Conservation (phyloP, 495 filamentous ascomycete species). For the Aspergillus ostianus region DNA sequence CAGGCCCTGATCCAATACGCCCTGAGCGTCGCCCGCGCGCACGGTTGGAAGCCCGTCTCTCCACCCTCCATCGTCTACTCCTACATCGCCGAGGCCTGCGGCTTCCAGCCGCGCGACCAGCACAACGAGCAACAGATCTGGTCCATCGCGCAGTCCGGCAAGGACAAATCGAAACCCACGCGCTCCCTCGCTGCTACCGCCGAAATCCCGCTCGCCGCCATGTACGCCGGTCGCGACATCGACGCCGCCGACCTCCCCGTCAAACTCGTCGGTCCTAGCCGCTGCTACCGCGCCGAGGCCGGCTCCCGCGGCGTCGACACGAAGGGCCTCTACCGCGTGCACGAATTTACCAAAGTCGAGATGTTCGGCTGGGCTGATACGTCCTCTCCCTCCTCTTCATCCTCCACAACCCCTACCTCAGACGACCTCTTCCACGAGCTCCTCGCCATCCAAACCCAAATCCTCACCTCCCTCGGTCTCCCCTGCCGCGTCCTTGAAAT, state of each 20-base stretch:
- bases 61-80: slow-evolving; percentile 91
- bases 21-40: slow-evolving; percentile 60
- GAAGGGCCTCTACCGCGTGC: slow-evolving; percentile 96
- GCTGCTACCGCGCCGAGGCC: slow-evolving; percentile 93
- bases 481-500: slow-evolving; percentile 89
- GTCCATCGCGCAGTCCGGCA: slow-evolving; percentile 65
- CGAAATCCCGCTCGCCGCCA: slow-evolving; percentile 90
- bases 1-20: slow-evolving; percentile 91
- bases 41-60: slow-evolving; percentile 72
- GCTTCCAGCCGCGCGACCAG: slow-evolving; percentile 89
- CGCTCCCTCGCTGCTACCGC: slow-evolving; percentile 81
- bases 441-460: slow-evolving; percentile 78
- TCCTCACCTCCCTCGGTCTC: slow-evolving; percentile 72
- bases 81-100: slow-evolving; percentile 85
- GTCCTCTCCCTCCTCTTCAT: slow-evolving; percentile 33
- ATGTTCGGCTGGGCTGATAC: slow-evolving; percentile 80
- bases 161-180: slow-evolving; percentile 58
- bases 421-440: slow-evolving; percentile 75
- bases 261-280: slow-evolving; percentile 76
- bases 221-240: slow-evolving; percentile 74
- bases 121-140: slow-evolving; percentile 92
- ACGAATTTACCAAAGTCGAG: slow-evolving; percentile 98
- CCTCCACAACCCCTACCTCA: slow-evolving; percentile 26
- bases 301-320: slow-evolving; percentile 84
- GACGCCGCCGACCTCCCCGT: slow-evolving; percentile 63